A percentile compares a stretch with the other conserved stretches of the same genome.
Evolutionary conservation across 768 basidiomycete species (phyloP).

Genomic region (Jaapia argillacea): DNA sequence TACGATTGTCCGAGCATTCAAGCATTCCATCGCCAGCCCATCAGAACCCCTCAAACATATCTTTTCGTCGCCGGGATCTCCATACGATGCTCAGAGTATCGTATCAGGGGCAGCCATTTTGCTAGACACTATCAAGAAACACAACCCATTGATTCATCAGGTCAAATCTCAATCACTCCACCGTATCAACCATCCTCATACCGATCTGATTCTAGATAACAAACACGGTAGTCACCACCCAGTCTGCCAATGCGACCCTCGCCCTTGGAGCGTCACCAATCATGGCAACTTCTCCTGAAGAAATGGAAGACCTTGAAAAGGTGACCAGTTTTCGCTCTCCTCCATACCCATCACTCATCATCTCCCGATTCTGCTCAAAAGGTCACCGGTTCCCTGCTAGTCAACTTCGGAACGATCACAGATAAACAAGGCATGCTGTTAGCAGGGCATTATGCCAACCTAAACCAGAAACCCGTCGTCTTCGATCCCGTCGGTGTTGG

Average conservation of each 20-base stretch:
- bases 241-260: constrained; percentile 85
- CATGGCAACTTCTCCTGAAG: constrained; percentile 80
- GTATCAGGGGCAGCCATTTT: constrained; percentile 35
- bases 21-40: constrained; percentile 8
- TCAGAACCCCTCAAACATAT: constrained; percentile 12
- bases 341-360: not conserved
- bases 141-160: constrained; percentile 76
- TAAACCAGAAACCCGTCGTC: constrained; percentile 62
- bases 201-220: constrained; percentile 50
- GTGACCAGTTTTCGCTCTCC: constrained; percentile 23
- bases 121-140: constrained; percentile 37
- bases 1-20: constrained; percentile 34
- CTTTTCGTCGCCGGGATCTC: not conserved
- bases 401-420: constrained; percentile 82
- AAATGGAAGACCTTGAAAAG: constrained; percentile 70
- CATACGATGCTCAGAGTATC: constrained; percentile 25
- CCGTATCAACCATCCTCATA: not conserved
- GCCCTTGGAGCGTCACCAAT: constrained; percentile 87
- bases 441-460: constrained; percentile 56
- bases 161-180: constrained; percentile 22
- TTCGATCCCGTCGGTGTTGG: constrained; percentile 93
- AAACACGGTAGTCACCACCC: constrained; percentile 79
- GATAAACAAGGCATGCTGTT: constrained; percentile 65
- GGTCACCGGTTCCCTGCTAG: constrained; percentile 50
- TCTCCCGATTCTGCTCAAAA: not conserved